Conservation (phyloP, 768 basidiomycete species). For the Calvatia gigantea region DNA sequence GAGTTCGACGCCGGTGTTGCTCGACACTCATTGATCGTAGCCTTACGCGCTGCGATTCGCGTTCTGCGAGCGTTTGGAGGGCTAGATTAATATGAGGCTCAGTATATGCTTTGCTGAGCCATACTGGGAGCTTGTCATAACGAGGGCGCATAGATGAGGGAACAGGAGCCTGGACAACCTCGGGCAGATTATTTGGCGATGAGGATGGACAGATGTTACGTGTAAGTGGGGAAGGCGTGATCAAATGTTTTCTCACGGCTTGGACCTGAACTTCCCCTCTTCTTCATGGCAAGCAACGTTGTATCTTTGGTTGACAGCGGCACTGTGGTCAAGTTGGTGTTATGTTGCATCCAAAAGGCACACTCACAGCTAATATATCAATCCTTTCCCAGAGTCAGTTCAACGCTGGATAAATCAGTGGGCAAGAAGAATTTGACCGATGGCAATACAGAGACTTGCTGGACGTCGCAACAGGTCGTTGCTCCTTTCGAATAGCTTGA, state of each 20-base stretch:
- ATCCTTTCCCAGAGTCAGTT: slow-evolving; percentile 61
- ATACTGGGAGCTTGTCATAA: slow-evolving; percentile 18
- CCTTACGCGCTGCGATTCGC: slow-evolving; percentile 30
- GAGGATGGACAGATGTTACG: too few species aligned
- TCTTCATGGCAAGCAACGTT: slow-evolving; percentile 21
- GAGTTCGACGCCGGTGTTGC: slow-evolving; percentile 12
- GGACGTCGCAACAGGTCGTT: slow-evolving; percentile 75
- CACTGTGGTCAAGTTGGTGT: slow-evolving; percentile 52
- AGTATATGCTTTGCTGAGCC: slow-evolving; percentile 25
- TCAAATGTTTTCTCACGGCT: slow-evolving; percentile 8
- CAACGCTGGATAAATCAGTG: slow-evolving; percentile 69
- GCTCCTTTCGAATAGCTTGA: background rate
- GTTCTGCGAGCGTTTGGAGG: slow-evolving; percentile 29
- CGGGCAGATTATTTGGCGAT: too few species aligned
- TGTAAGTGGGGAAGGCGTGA: too few species aligned
- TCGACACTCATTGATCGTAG: slow-evolving; percentile 29
- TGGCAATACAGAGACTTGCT: slow-evolving; percentile 73
- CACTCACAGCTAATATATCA: slow-evolving; percentile 9
- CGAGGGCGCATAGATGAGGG: background rate
- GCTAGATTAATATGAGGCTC: slow-evolving; percentile 24
- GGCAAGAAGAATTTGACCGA: slow-evolving; percentile 72
- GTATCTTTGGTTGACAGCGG: slow-evolving; percentile 38
- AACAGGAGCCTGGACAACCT: background rate
- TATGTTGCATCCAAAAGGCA: background rate
- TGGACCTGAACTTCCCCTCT: slow-evolving; percentile 3